A percentile compares a stretch with the other conserved stretches of the same genome.
phyloP scores from a whole-genome alignment of 2,329 filamentous ascomycete species.

The Fusarium armeniacum region DNA sequence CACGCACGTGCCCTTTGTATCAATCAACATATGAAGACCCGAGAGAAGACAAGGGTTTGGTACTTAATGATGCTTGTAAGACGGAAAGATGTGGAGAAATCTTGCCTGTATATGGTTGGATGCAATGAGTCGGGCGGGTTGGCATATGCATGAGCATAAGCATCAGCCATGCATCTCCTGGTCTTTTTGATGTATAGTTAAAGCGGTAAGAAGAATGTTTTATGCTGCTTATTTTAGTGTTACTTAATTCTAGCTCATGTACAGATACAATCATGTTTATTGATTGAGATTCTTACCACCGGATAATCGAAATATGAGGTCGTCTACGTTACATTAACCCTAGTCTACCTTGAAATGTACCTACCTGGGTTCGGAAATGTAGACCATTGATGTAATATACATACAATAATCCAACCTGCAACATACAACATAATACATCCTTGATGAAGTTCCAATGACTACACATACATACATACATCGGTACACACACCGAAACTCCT shows the following conservation, averaged over 20 bases:
- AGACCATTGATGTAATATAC: neutral
- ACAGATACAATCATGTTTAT: constrained; percentile 18
- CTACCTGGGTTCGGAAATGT: neutral
- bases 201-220: constrained; percentile 25
- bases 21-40: constrained; percentile 14
- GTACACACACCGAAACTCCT: neutral
- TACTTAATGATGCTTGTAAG: constrained; percentile 32
- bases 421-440: neutral
- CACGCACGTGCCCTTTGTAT: constrained; percentile 21
- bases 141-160: constrained; percentile 21
- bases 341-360: constrained; percentile 9
- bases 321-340: neutral
- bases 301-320: constrained; percentile 9
- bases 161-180: constrained; percentile 29
- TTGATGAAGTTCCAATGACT: neutral
- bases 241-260: constrained; percentile 1
- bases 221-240: constrained; percentile 1
- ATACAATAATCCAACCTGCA: neutral
- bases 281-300: neutral
- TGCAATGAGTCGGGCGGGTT: neutral
- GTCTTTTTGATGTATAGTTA: constrained; percentile 19
- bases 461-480: neutral
- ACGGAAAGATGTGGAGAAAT: constrained; percentile 35
- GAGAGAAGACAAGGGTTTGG: constrained; percentile 17
- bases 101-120: constrained; percentile 4